Evolutionary conservation across 1,284 basidiomycete species (phyloP).

Genomic region (Cryptococcus maquisensis): DNA sequence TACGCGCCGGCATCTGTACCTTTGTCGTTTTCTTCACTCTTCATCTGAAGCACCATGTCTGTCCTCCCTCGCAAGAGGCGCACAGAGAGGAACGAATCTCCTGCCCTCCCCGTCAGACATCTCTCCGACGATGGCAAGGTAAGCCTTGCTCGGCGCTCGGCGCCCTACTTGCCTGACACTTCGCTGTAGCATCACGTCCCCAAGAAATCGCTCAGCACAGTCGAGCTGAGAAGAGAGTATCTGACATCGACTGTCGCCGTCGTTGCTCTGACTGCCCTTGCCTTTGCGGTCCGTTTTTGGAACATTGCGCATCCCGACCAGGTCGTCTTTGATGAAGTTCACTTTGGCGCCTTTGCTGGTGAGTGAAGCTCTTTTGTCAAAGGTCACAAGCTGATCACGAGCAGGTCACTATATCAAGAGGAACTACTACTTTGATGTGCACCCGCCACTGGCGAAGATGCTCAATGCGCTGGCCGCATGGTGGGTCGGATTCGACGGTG

Average conservation of each 20-base stretch:
- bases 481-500: conserved; percentile 93
- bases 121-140: conserved; percentile 29
- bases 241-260: conserved; percentile 33
- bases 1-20: background rate
- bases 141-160: background rate
- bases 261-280: conserved; percentile 60
- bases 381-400: too few relatives aligned
- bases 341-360: conserved; percentile 75
- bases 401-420: conserved; percentile 79
- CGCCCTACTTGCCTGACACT: background rate
- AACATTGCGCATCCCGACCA: conserved; percentile 89
- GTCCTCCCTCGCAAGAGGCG: conserved; percentile 20
- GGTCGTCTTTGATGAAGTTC: conserved; percentile 96
- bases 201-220: background rate
- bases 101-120: conserved; percentile 16
- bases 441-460: conserved; percentile 92
- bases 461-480: conserved; percentile 88
- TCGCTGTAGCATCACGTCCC: background rate
- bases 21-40: conserved; percentile 9
- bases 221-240: conserved; percentile 1
- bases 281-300: conserved; percentile 81
- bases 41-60: conserved; percentile 4
- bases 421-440: conserved; percentile 99
- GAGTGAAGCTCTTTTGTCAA: too few relatives aligned
- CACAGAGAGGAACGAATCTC: conserved; percentile 15